Base-by-base conservation (phyloP, 352 stramenopile genomes). In the Globisporangium mamillatum region DNA sequence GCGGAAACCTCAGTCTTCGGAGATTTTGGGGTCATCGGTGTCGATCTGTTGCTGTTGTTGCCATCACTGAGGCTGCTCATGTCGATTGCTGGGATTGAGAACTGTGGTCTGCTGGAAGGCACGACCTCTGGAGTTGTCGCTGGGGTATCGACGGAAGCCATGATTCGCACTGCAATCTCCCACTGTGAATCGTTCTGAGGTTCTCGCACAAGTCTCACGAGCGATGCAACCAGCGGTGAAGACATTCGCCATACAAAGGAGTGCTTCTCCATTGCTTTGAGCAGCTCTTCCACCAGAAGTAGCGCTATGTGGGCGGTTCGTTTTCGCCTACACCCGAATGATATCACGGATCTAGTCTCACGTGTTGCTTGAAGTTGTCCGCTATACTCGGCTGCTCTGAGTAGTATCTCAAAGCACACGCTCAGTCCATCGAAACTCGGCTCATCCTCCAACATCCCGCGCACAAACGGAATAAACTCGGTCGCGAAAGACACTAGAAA, bases 201-300 rank as follows among this genome's bases (percentile, higher is more conserved):
- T 1, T 70, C 68, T 24, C 79, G 75, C 50, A 84, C 54, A 6
- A 89, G 62, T 12, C 73, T 70, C 7, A 76, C 73, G 2, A 90
- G 68, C 1, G 73, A 70, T 0, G 73, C 76, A 14, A 79, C 62
- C 1, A 92, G 63, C 16, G 67, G 46, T 0, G 80, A 57, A 0
- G 76, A 56, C 6, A 83, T 75, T 52, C 55, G 72, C 80, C 81
- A 90, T 22, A 62, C 24, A 9, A 74, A 25, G 4, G 64, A 65
- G 1, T 20, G 44, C 0, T 38, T 38, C 2, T 70, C 62, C 1
- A 83, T 55, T 27, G 77, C 74, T 27, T 60, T 46, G 53, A 89
- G 64, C 36, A 90, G 29, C n/a, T 81, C 68, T 72, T 90, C 80
- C 0, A 89, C 50, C 52, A 84, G 16, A 20, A 69, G 2, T 20